phyloP scores from a whole-genome alignment of 2,329 filamentous ascomycete species.

The Ophioceras dolichostomum region DNA sequence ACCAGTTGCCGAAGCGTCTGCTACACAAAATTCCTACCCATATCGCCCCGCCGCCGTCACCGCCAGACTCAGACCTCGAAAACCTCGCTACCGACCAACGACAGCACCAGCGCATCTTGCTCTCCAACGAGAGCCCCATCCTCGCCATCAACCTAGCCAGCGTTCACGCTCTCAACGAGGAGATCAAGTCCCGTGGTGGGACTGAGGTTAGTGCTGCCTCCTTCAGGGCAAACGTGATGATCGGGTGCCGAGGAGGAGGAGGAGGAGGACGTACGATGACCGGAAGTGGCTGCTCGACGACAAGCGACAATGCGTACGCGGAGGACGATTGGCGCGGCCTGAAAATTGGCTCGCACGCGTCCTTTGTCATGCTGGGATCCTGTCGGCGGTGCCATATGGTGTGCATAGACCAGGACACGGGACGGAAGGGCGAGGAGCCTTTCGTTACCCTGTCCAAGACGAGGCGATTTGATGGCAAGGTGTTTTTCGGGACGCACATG shows the following conservation, averaged over 20 bases:
- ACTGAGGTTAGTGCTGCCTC: slow-evolving; percentile 56
- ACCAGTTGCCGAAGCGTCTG: slow-evolving; percentile 30
- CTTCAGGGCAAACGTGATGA: slow-evolving; percentile 81
- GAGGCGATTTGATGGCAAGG: slow-evolving; percentile 67
- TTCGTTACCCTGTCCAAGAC: slow-evolving; percentile 84
- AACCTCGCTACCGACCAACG: slow-evolving; percentile 6
- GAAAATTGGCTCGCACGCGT: slow-evolving; percentile 47
- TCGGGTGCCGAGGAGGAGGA: slow-evolving; percentile 28
- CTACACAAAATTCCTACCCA: slow-evolving; percentile 11
- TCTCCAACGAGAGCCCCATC: slow-evolving; percentile 92
- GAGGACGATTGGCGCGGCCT: slow-evolving; percentile 71
- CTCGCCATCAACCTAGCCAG: slow-evolving; percentile 72
- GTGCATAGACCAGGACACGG: slow-evolving; percentile 79
- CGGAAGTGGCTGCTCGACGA: background rate
- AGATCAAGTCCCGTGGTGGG: slow-evolving; percentile 52
- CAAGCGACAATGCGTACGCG: slow-evolving; percentile 42
- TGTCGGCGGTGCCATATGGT: slow-evolving; percentile 95
- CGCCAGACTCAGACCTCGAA: slow-evolving; percentile 36
- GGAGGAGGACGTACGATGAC: background rate
- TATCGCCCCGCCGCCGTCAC: slow-evolving; percentile 31
- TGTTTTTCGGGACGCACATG: slow-evolving; percentile 83
- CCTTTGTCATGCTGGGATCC: slow-evolving; percentile 62
- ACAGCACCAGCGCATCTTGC: slow-evolving; percentile 48
- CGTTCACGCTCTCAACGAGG: slow-evolving; percentile 62
- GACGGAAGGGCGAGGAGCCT: slow-evolving; percentile 67